Evolutionary conservation across 331 rosid species (phyloP).

Genomic region (Pyrus hybrid): DNA sequence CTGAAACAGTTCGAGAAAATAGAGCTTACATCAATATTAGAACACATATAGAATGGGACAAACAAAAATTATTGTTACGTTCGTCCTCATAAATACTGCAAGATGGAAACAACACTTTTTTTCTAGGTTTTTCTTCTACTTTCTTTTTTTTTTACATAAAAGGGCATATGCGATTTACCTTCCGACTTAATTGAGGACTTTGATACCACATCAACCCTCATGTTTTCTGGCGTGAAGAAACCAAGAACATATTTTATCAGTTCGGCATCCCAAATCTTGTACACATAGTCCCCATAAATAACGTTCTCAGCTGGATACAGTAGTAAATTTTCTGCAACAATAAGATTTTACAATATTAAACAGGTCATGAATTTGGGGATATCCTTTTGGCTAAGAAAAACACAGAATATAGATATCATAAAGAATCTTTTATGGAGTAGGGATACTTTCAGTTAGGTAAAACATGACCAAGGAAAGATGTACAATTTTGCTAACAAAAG

Average conservation of each 20-base stretch:
- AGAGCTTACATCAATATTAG: neutral
- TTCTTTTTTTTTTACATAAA: neutral
- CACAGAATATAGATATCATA: neutral
- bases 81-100: neutral
- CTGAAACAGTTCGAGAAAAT: slow-evolving; percentile 36
- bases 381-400: neutral
- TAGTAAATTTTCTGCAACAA: slow-evolving; percentile 61
- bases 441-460: neutral
- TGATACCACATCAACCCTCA: slow-evolving; percentile 84
- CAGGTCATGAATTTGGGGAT: neutral
- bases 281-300: slow-evolving; percentile 76
- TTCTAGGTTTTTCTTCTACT: neutral
- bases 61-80: neutral
- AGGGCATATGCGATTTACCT: slow-evolving; percentile 27
- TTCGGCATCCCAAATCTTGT: slow-evolving; percentile 75
- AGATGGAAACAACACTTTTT: neutral
- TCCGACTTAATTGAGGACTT: slow-evolving; percentile 45
- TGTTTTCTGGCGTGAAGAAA: slow-evolving; percentile 84
- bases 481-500: neutral
- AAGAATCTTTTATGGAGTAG: neutral
- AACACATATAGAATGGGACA: neutral
- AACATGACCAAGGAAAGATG: neutral
- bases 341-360: slow-evolving; percentile 13
- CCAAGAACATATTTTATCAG: slow-evolving; percentile 55
- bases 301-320: slow-evolving; percentile 77